Conservation (phyloP, 2,329 filamentous ascomycete genomes). For the Scedosporium dehoogii region DNA sequence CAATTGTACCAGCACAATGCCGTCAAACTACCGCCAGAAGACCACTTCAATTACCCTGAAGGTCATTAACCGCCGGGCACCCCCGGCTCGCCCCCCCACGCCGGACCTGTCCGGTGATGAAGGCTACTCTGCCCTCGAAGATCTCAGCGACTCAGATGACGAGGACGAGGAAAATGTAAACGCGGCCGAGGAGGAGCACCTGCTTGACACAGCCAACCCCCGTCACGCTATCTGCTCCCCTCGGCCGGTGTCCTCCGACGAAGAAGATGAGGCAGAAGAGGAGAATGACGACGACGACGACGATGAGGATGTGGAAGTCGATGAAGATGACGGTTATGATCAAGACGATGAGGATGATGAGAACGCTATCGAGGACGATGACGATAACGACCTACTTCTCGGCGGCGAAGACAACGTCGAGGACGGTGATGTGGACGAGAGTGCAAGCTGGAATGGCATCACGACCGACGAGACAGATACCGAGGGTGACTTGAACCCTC, state of each 20-base stretch:
- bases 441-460: conserved; percentile 46
- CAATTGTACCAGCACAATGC: conserved; percentile 35
- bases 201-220: conserved; percentile 39
- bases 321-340: conserved; percentile 28
- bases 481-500: conserved; percentile 22
- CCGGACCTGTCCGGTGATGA: conserved; percentile 53
- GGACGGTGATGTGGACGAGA: conserved; percentile 32
- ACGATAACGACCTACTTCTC: conserved; percentile 15
- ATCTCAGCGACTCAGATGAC: conserved; percentile 67
- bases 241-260: conserved; percentile 33
- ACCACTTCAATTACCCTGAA: conserved; percentile 31
- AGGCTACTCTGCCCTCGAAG: conserved; percentile 67
- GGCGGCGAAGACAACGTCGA: conserved; percentile 22
- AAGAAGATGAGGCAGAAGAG: conserved; percentile 23
- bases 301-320: conserved; percentile 25
- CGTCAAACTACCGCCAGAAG: conserved; percentile 43
- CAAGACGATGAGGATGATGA: conserved; percentile 29
- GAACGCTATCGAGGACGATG: conserved; percentile 11
- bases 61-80: conserved; percentile 36
- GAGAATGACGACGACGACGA: conserved; percentile 29
- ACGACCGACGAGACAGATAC: conserved; percentile 37
- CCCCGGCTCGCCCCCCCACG: conserved; percentile 40
- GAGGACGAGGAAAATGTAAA: conserved; percentile 72
- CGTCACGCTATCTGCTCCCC: conserved; percentile 32
- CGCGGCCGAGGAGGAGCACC: conserved; percentile 68